Evolutionary conservation across 768 basidiomycete genomes (phyloP), one percentile per base, ranked within the genome.

Genomic region (Lactifluus rugatus): DNA sequence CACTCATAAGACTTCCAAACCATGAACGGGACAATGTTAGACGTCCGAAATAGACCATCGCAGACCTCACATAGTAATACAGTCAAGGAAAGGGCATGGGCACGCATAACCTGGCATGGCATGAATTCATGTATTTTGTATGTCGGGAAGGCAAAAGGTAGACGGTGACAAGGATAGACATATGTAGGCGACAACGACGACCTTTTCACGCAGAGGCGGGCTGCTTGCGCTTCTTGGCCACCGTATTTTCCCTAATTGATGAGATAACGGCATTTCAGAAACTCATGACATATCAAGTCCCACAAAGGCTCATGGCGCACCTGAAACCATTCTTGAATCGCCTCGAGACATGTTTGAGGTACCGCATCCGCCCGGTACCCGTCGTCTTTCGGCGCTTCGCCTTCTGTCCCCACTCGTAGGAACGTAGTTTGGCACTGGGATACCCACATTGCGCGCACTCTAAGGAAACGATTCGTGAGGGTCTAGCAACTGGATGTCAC

Each of bases 351-450:
- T 79, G 73, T 81, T 93, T 96, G 74, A 98, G 81, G 81, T 93
- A 84, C 60, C 79, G 77, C 93, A 96, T 96, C 70, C 94, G 81
- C 65, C 95, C 95, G 64, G 95, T 94, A 60, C 96, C 96, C 59
- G 96, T 97, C 48, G 95, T 98, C 86, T 95, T 96, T 84, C 95
- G 87, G 76, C 96, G 87, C 85, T 98, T 97, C 54, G 96, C 96
- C 83, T 99, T 99, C 72, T 85, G 81, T 65, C 93, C 93, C 96
- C 96, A 98, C 76, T 97, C 89, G 75, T 84, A 98, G 68, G 91
- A 93, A 69, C 95, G 85, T 68, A 95, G 75, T 77, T 91, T 98
- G 55, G 96, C 94, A 56, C 92, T 76, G 46, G 96, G 96, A 77
- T 93, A 98, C 57, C 95, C 96, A 73, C 96, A 97, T 71, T 91